Conservation (phyloP, 2,329 filamentous ascomycete species). For the Xylaria hypoxylon region DNA sequence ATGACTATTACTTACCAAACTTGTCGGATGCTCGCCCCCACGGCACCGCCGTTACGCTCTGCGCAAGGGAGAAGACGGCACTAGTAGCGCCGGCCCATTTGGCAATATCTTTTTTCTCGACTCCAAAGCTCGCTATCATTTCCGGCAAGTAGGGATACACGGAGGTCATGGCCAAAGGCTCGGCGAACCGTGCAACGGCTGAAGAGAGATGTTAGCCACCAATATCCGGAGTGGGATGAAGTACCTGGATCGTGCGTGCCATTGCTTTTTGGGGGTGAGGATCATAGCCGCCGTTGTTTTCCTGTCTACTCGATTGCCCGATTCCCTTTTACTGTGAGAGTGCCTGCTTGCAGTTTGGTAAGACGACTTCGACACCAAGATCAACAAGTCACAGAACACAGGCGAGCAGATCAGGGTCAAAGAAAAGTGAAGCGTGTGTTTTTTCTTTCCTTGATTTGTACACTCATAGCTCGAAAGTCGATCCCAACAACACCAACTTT, state of each 20-base stretch:
- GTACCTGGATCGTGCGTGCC: constrained; percentile 43
- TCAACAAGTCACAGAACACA: constrained; percentile 45
- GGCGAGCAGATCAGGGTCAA: constrained; percentile 17
- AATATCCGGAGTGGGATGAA: constrained; percentile 39
- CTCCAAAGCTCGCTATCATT: constrained; percentile 84
- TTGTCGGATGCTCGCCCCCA: constrained; percentile 83
- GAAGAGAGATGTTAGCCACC: constrained; percentile 50
- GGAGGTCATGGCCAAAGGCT: constrained; percentile 78
- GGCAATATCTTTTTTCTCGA: constrained; percentile 77
- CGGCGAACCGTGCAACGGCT: constrained; percentile 84
- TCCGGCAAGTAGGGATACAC: constrained; percentile 79
- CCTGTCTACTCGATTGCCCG: constrained; percentile 22
- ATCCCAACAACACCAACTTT: constrained; percentile 10
- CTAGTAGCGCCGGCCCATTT: constrained; percentile 84
- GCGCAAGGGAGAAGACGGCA: constrained; percentile 77
- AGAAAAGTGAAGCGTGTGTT: constrained; percentile 1
- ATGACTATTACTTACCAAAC: constrained; percentile 58
- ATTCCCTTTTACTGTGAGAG: constrained; percentile 27
- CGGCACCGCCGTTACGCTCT: constrained; percentile 76
- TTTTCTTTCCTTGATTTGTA: constrained; percentile 19
- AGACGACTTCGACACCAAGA: constrained; percentile 43
- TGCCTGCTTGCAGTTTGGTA: constrained; percentile 39
- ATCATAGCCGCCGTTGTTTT: constrained; percentile 2
- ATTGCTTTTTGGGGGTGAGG: constrained; percentile 10
- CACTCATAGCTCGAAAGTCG: constrained; percentile 1